phyloP scores from a whole-genome alignment of 495 filamentous ascomycete species.

The Aspergillus egyptiacus region DNA sequence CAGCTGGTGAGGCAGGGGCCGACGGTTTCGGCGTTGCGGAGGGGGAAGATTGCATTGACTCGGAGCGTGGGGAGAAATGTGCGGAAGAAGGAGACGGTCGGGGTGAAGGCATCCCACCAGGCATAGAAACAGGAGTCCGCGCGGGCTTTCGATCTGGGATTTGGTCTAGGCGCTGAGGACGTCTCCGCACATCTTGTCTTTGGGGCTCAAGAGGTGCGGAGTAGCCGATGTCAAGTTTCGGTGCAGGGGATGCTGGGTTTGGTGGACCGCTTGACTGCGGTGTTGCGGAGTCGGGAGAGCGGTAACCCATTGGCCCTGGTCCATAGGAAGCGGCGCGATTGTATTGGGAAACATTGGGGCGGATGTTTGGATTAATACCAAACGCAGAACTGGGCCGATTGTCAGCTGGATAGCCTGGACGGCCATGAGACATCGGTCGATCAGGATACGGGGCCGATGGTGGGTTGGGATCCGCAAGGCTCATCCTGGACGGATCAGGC shows the following conservation, averaged over 20 bases:
- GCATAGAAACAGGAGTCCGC: slow-evolving; percentile 29
- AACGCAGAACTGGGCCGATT: slow-evolving; percentile 60
- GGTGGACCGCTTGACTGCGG: slow-evolving; percentile 26
- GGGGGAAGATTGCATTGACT: slow-evolving; percentile 30
- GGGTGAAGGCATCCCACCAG: slow-evolving; percentile 29
- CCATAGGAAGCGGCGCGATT: slow-evolving; percentile 33
- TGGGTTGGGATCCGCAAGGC: slow-evolving; percentile 35
- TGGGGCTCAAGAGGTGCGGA: slow-evolving; percentile 46
- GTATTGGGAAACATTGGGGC: slow-evolving; percentile 37
- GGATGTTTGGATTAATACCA: slow-evolving; percentile 53
- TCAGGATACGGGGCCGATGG: slow-evolving; percentile 36
- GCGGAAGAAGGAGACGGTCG: slow-evolving; percentile 29
- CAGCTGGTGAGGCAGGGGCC: slow-evolving; percentile 17
- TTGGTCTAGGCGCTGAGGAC: slow-evolving; percentile 30
- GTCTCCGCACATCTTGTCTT: slow-evolving; percentile 25
- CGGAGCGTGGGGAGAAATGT: slow-evolving; percentile 30
- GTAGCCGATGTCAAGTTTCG: slow-evolving; percentile 49
- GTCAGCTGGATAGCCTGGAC: slow-evolving; percentile 58
- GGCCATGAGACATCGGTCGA: slow-evolving; percentile 38
- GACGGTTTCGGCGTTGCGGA: slow-evolving; percentile 30
- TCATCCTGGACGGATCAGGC: slow-evolving; percentile 58
- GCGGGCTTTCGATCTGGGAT: slow-evolving; percentile 33
- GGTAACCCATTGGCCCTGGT: slow-evolving; percentile 36
- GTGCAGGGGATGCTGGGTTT: slow-evolving; percentile 25
- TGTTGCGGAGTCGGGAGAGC: slow-evolving; percentile 32